phyloP scores from a whole-genome alignment of 129 eudicot genomes.

The Scalesia atractyloides region DNA sequence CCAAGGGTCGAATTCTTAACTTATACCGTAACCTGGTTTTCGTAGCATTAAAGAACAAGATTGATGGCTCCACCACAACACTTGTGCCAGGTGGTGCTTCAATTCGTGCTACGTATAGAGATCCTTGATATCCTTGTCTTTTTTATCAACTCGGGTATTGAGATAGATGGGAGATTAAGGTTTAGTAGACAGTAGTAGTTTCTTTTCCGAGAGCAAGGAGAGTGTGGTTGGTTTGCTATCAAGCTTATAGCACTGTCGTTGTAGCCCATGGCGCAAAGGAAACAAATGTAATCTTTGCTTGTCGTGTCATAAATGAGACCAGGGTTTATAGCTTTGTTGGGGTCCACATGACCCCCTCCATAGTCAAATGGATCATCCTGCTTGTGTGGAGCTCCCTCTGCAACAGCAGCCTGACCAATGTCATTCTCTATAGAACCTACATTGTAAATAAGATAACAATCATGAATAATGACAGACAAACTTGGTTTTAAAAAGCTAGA shows the following conservation, averaged over 20 bases:
- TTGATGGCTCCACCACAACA: conserved; percentile 48
- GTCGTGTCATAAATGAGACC: conserved; percentile 51
- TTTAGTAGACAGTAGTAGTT: conserved; percentile 35
- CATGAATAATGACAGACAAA: not conserved
- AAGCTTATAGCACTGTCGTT: conserved; percentile 38
- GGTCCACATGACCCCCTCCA: conserved; percentile 58
- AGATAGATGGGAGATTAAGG: conserved; percentile 53
- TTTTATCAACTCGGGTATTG: conserved; percentile 43
- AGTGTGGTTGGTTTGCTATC: conserved; percentile 9
- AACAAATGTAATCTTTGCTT: conserved; percentile 36
- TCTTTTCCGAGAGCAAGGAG: conserved; percentile 23
- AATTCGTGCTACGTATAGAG: conserved; percentile 40
- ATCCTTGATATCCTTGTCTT: conserved; percentile 43
- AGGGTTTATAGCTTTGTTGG: conserved; percentile 53
- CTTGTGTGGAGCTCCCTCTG: conserved; percentile 56
- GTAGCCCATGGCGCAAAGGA: conserved; percentile 52
- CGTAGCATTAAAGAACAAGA: conserved; percentile 38
- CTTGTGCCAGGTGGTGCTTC: conserved; percentile 49
- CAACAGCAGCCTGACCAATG: conserved; percentile 37
- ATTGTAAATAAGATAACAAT: not conserved
- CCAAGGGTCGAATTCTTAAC: conserved; percentile 36
- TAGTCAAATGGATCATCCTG: conserved; percentile 59
- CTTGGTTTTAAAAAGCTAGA: too few species aligned
- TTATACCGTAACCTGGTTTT: conserved; percentile 36
- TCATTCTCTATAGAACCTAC: conserved; percentile 41